These are phyloP conservation scores for Batkoa obscura DNA, from an alignment of 371 early-diverging fungal genomes.

Conservation along the genomic window DNA sequence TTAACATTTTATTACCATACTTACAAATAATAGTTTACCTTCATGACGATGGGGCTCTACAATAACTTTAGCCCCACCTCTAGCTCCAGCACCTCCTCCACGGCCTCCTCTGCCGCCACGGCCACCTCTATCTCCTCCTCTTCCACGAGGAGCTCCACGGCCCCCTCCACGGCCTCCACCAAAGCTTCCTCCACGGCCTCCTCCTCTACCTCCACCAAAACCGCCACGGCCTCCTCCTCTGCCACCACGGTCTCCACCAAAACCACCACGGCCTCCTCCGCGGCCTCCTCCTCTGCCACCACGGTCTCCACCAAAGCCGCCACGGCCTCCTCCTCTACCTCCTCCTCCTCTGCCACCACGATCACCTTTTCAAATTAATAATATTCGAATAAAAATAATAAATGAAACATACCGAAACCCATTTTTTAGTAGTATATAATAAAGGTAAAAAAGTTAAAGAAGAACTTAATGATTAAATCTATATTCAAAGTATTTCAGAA, in stretches of 20 bases:
- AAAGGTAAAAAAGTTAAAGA: background rate
- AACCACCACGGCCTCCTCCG: slow-evolving; percentile 18
- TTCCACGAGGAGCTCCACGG: slow-evolving; percentile 20
- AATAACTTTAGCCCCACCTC: slow-evolving; percentile 80
- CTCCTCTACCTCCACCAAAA: slow-evolving; percentile 25
- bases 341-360: slow-evolving; percentile 22
- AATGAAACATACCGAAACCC: slow-evolving; percentile 3
- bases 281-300: slow-evolving; percentile 10
- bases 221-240: slow-evolving; percentile 21
- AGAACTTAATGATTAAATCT: too few relatives aligned
- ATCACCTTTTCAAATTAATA: slow-evolving; percentile 10
- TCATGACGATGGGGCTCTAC: slow-evolving; percentile 96
- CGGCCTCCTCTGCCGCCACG: slow-evolving; percentile 5
- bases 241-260: slow-evolving; percentile 27
- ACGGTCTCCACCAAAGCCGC: slow-evolving; percentile 13
- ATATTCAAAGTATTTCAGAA: too few relatives aligned
- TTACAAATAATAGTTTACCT: slow-evolving; percentile 13
- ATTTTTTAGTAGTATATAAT: background rate
- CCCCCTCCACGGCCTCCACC: slow-evolving; percentile 19
- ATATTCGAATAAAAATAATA: background rate
- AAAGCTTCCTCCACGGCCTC: slow-evolving; percentile 15
- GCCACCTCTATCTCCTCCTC: slow-evolving; percentile 18
- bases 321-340: slow-evolving; percentile 24
- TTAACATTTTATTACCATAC: background rate
- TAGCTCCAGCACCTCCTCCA: slow-evolving; percentile 33